A percentile compares a stretch with the other conserved stretches of the same genome.
Conservation (phyloP, 2,329 filamentous ascomycete species). For the Canariomyces notabilis region DNA sequence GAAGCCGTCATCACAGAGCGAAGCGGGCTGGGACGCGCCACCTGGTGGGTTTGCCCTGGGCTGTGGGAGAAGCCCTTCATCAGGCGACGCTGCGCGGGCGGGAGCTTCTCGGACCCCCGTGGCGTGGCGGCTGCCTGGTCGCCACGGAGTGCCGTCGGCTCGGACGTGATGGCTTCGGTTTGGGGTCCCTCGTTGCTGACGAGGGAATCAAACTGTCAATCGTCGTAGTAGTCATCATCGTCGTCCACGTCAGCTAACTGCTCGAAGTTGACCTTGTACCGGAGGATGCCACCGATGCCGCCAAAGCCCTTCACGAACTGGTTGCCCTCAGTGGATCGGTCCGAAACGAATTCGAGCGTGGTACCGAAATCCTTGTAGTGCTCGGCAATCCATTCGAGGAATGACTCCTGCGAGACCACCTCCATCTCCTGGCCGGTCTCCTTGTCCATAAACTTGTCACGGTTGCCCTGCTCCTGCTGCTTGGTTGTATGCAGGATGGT, state of each 20-base stretch:
- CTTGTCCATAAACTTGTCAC: slow-evolving; percentile 89
- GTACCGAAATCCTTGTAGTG: slow-evolving; percentile 98
- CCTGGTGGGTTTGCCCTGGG: slow-evolving; percentile 44
- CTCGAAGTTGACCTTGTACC: slow-evolving; percentile 99
- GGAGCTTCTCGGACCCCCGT: slow-evolving; percentile 30
- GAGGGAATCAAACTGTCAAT: slow-evolving; percentile 91
- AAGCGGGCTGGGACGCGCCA: slow-evolving; percentile 61
- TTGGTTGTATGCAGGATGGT: slow-evolving; percentile 84
- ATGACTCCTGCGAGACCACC: slow-evolving; percentile 76
- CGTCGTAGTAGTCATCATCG: slow-evolving; percentile 85
- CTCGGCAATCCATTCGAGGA: slow-evolving; percentile 99
- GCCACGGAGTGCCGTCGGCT: slow-evolving; percentile 27
- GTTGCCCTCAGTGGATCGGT: slow-evolving; percentile 95
- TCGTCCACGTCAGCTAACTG: slow-evolving; percentile 89
- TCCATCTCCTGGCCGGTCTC: slow-evolving; percentile 98
- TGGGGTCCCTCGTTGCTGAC: slow-evolving; percentile 73
- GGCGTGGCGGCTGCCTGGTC: slow-evolving; percentile 41
- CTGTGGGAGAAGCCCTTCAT: slow-evolving; percentile 42
- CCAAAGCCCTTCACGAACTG: slow-evolving; percentile 99
- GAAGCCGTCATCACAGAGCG: slow-evolving; percentile 61
- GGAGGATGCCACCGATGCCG: slow-evolving; percentile 93
- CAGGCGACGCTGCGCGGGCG: slow-evolving; percentile 41
- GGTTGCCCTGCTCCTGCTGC: slow-evolving; percentile 67
- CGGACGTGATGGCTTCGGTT: slow-evolving; percentile 54
- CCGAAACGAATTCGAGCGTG: slow-evolving; percentile 92